phyloP scores from a whole-genome alignment of 2,329 filamentous ascomycete species.

The Alternaria tenuissima region DNA sequence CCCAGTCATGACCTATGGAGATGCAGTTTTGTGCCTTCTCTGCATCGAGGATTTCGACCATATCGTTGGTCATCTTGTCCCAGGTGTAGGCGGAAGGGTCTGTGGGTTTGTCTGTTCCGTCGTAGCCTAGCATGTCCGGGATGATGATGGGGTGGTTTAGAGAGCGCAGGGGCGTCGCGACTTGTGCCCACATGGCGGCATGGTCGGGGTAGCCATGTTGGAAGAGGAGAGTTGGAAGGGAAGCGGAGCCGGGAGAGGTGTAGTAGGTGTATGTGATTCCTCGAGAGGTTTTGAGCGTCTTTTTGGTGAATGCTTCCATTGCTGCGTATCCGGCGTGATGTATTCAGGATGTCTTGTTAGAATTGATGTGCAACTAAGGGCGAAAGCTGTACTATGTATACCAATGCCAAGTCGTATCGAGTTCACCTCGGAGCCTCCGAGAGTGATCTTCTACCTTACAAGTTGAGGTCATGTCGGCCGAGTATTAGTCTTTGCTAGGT shows the following conservation, averaged over 20 bases:
- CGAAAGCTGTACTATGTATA: not conserved
- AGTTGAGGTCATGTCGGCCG: not conserved
- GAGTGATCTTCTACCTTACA: not conserved
- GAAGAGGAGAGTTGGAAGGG: slow-evolving; percentile 37
- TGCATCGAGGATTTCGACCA: slow-evolving; percentile 38
- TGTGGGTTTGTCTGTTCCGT: slow-evolving; percentile 46
- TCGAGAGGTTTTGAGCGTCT: slow-evolving; percentile 37
- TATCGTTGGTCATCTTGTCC: slow-evolving; percentile 33
- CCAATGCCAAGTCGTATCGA: not conserved
- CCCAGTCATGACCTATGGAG: slow-evolving; percentile 62
- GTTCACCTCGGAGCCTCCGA: not conserved
- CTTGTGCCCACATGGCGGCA: slow-evolving; percentile 55
- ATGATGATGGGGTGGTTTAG: slow-evolving; percentile 52
- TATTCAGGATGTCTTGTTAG: not conserved
- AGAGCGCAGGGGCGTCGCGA: slow-evolving; percentile 53
- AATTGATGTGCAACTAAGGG: not conserved
- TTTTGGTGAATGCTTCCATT: slow-evolving; percentile 42
- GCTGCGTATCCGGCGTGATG: not conserved
- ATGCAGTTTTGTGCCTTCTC: slow-evolving; percentile 42
- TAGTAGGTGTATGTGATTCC: slow-evolving; percentile 44
- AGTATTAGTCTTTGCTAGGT: not conserved
- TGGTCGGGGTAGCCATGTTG: slow-evolving; percentile 63
- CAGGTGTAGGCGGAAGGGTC: slow-evolving; percentile 33
- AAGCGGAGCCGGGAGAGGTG: slow-evolving; percentile 25
- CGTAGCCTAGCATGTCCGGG: slow-evolving; percentile 52